Evolutionary conservation across 2,329 filamentous ascomycete genomes (phyloP).

Genomic region (Dactylellina haptotyla): DNA sequence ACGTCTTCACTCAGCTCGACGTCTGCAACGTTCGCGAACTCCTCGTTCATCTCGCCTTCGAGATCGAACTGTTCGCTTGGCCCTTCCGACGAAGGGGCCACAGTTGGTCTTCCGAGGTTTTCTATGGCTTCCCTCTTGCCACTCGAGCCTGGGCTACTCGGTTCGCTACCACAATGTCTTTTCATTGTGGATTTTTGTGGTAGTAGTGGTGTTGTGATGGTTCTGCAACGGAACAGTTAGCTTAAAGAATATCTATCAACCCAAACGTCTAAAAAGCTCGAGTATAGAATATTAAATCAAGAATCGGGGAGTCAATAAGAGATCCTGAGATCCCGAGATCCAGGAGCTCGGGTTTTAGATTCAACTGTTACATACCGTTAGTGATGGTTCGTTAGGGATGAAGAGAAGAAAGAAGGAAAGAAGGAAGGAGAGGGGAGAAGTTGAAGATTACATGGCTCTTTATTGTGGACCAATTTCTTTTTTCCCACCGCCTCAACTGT

Average conservation of each 20-base stretch:
- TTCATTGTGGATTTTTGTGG: neutral
- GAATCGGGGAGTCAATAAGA: no score
- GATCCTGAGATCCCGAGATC: no score
- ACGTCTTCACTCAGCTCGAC: neutral
- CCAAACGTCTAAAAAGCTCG: no score
- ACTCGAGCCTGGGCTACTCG: neutral
- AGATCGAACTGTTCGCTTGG: constrained; percentile 1
- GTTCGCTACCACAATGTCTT: neutral
- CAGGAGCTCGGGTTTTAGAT: neutral
- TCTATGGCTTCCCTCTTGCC: constrained; percentile 9
- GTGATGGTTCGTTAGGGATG: neutral
- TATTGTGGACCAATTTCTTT: no score
- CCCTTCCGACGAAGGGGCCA: neutral
- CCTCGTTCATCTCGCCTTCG: neutral
- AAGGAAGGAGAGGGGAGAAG: neutral
- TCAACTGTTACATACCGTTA: constrained; percentile 3
- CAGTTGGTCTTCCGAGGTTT: neutral
- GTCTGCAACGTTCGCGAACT: neutral
- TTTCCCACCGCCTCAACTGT: no score
- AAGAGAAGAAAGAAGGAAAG: constrained; percentile 4
- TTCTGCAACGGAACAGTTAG: neutral
- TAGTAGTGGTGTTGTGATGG: neutral
- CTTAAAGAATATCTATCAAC: no score
- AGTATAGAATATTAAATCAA: neutral
- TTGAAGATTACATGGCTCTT: no score